Base-by-base conservation (phyloP, 805 yeast genomes). In the Metschnikowia noctiluminum region DNA sequence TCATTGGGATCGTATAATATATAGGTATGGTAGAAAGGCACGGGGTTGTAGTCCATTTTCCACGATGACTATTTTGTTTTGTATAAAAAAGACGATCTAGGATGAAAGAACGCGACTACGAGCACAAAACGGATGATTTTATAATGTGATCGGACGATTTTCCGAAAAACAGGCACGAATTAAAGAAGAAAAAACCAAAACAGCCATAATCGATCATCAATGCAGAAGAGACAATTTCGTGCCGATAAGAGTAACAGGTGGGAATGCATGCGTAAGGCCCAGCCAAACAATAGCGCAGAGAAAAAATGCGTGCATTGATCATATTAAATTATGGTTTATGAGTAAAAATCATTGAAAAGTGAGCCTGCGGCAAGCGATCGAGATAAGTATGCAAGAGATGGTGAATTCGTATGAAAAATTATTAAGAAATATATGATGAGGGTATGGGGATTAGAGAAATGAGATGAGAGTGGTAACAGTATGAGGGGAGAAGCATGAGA, bases 1-100 rank as follows among this genome's bases (percentile, higher is more conserved):
- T 85, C 94, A 11, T 69, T 63, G 7, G 90, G 85, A 55, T 86
- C 84, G 61, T 90, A 92, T 21, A 88, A 70, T 15, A 92, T 87
- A 60, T 86, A 85, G 0, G 97, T 90, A 61, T 88, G 89, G 62
- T 90, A 96, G 61, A 90, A 86, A 0, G 96, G 92, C 4, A 79
- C 62, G 12, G 73, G 74, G 34, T 38, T 34, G 43, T 48, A 51
- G 8, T 51, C 48, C 54, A 51, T 51, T 38, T 10, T 28, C 34
- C 32, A 30, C 32, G 28, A 30, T 45, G 42, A 14, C 10, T 35
- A 26, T 38, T 21, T 9, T 38, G 28, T 14, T 16, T 13, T 27
- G 15, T 30, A 9, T 12, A 30, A 30, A 30, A 9, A 12, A 30
- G 32, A 30, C 32, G 31, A 38, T 37, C 31, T 6, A 15, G 14